Conservation (phyloP, 2,329 filamentous ascomycete genomes). For the Cordyceps fumosorosea region DNA sequence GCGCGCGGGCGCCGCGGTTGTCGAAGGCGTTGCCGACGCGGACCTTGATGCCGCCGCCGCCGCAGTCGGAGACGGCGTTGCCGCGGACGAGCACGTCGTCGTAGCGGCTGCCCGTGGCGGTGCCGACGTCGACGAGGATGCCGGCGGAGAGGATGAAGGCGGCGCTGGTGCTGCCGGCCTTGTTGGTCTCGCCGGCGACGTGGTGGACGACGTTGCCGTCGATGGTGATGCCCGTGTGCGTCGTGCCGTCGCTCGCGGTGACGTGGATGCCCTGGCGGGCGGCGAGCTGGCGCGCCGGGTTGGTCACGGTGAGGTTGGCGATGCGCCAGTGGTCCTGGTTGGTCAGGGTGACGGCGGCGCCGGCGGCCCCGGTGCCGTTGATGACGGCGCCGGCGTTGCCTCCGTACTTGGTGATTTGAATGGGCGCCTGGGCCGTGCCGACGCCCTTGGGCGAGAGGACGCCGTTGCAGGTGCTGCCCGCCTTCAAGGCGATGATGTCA, state of each 20-base stretch:
- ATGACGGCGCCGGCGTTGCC: constrained; percentile 17
- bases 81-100: constrained; percentile 18
- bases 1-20: constrained; percentile 16
- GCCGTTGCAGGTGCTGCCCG: constrained; percentile 17
- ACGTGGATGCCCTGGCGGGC: constrained; percentile 19
- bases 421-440: constrained; percentile 15
- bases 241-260: constrained; percentile 18
- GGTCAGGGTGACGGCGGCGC: constrained; percentile 17
- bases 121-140: constrained; percentile 16
- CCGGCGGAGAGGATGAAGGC: constrained; percentile 18
- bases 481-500: constrained; percentile 18
- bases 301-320: constrained; percentile 17
- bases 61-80: constrained; percentile 20
- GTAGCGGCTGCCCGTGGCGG: constrained; percentile 17
- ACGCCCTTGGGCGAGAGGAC: constrained; percentile 18
- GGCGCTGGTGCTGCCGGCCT: constrained; percentile 14
- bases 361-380: constrained; percentile 17
- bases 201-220: constrained; percentile 18
- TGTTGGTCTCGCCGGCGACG: constrained; percentile 21
- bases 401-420: constrained; percentile 18
- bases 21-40: constrained; percentile 17
- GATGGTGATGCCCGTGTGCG: constrained; percentile 20
- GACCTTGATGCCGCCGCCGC: constrained; percentile 22
- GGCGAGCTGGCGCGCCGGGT: constrained; percentile 15
- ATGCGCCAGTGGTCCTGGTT: constrained; percentile 21